Percentiles rank a stretch among this genome's conserved stretches.
These are phyloP conservation scores for Linderniella brevidens DNA, from an alignment of 257 asterid species.

Conservation along the genomic window DNA sequence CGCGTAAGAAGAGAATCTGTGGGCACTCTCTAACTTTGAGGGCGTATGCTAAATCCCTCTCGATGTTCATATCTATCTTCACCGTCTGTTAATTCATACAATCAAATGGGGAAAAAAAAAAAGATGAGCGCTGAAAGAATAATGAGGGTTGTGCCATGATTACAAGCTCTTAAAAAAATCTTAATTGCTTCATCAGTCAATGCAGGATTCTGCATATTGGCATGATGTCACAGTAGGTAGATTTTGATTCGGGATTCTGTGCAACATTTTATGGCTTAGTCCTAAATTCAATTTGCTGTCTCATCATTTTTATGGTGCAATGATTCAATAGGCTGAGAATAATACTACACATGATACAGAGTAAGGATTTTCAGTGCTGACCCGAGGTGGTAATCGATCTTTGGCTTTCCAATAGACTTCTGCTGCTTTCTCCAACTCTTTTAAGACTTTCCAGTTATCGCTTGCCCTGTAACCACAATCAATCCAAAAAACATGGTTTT, in stretches of 20 bases:
- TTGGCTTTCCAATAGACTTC: constrained; percentile 79
- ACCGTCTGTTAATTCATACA: constrained; percentile 41
- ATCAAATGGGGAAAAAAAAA: background rate
- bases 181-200: constrained; percentile 5
- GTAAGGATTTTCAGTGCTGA: constrained; percentile 5
- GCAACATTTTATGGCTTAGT: no score
- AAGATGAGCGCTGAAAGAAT: no score
- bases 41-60: constrained; percentile 84
- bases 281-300: no score
- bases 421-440: constrained; percentile 85
- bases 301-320: no score
- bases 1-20: constrained; percentile 66
- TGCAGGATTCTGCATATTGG: background rate
- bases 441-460: constrained; percentile 80
- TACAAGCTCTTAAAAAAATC: background rate
- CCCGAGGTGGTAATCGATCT: constrained; percentile 96
- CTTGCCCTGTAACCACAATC: constrained; percentile 52
- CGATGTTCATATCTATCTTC: constrained; percentile 79
- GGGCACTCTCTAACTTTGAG: constrained; percentile 88
- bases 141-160: no score
- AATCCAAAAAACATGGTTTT: background rate
- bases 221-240: constrained; percentile 4
- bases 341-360: no score
- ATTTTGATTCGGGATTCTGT: no score
- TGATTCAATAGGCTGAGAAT: no score